phyloP scores from a whole-genome alignment of 2,329 filamentous ascomycete species.

The Stemphylium vesicarium region DNA sequence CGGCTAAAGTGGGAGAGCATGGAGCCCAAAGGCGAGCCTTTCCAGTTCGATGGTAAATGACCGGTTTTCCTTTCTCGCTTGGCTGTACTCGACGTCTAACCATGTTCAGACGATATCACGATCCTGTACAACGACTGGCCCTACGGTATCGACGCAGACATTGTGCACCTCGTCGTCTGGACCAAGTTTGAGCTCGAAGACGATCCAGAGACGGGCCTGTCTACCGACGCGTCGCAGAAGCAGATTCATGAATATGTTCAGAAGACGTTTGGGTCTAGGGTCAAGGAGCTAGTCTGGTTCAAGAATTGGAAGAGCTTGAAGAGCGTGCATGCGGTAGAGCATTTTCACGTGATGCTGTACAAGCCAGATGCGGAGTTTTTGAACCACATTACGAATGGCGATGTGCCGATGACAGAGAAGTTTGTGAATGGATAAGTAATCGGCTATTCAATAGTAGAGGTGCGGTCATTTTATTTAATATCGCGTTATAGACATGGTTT shows the following conservation, averaged over 20 bases:
- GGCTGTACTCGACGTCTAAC: slow-evolving; percentile 15
- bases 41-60: slow-evolving; percentile 43
- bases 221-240: slow-evolving; percentile 67
- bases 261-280: slow-evolving; percentile 65
- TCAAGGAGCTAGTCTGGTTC: slow-evolving; percentile 73
- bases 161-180: slow-evolving; percentile 90
- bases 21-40: slow-evolving; percentile 50
- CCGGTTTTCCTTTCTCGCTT: neutral
- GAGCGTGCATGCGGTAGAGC: slow-evolving; percentile 84
- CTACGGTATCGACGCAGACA: slow-evolving; percentile 78
- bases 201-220: slow-evolving; percentile 67
- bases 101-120: slow-evolving; percentile 65
- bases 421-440: slow-evolving; percentile 10
- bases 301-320: slow-evolving; percentile 90
- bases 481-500: slow-evolving; percentile 19
- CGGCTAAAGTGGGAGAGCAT: slow-evolving; percentile 71
- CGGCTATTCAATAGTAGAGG: neutral
- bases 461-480: neutral
- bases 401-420: slow-evolving; percentile 65
- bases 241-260: slow-evolving; percentile 75
- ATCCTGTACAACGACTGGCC: slow-evolving; percentile 93
- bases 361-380: slow-evolving; percentile 75
- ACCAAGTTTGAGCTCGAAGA: slow-evolving; percentile 84
- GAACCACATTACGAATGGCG: slow-evolving; percentile 72
- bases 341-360: slow-evolving; percentile 93